These are phyloP conservation scores for Chenopodium berlandieri DNA, from an alignment of 148 eudicot genomes.

Conservation along the genomic window DNA sequence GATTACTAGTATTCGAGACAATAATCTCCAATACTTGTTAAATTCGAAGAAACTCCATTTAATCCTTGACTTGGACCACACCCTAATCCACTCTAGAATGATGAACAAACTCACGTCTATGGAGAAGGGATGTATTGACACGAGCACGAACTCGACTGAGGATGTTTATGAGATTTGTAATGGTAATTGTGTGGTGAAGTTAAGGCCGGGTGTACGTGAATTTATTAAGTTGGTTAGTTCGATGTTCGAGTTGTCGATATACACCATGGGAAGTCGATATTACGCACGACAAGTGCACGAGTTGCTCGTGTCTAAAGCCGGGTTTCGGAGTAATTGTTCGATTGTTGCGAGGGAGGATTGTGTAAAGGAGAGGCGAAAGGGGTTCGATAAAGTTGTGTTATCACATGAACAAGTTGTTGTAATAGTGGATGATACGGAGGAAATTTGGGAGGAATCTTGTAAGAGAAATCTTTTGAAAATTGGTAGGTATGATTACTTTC, in stretches of 20 bases:
- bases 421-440: slow-evolving; percentile 12
- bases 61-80: not conserved
- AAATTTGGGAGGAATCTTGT: too few species aligned
- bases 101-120: not conserved
- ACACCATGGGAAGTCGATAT: not conserved
- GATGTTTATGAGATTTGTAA: too few species aligned
- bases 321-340: not conserved
- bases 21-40: not conserved
- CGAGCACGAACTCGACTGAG: too few species aligned
- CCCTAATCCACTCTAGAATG: not conserved
- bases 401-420: not conserved
- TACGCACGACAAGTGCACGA: not conserved
- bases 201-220: too few species aligned
- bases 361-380: not conserved
- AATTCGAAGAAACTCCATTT: not conserved
- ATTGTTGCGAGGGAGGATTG: slow-evolving; percentile 7
- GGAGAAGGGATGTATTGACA: not conserved
- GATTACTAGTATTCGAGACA: not conserved
- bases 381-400: not conserved
- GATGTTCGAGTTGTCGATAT: slow-evolving; percentile 14
- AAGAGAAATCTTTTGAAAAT: too few species aligned
- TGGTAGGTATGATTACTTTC: too few species aligned
- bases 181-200: too few species aligned
- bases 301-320: not conserved
- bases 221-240: too few species aligned